phyloP scores from a whole-genome alignment of 768 basidiomycete species.

The Lyophyllum decastes region DNA sequence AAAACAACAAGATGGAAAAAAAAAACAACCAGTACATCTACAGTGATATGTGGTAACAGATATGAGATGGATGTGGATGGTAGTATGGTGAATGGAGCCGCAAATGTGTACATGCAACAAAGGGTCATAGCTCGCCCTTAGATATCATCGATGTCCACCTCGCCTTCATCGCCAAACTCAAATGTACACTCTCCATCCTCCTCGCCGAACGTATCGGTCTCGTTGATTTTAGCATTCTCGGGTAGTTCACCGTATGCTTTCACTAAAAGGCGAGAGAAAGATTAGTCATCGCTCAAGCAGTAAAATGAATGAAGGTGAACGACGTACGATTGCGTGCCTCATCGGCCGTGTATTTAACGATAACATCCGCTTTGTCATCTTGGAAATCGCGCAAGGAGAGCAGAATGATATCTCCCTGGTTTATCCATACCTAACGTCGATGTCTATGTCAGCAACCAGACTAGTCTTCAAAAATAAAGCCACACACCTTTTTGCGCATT shows the following conservation, averaged over 20 bases:
- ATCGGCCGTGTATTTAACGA: slow-evolving; percentile 97
- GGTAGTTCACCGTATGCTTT: slow-evolving; percentile 99
- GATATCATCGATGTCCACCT: slow-evolving; percentile 90
- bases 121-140: slow-evolving; percentile 34
- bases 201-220: slow-evolving; percentile 91
- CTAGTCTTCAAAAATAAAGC: not conserved
- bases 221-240: slow-evolving; percentile 95
- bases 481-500: slow-evolving; percentile 95
- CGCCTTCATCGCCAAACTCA: slow-evolving; percentile 88
- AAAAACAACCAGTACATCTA: slow-evolving; percentile 11
- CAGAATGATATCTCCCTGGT: slow-evolving; percentile 95
- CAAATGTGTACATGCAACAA: slow-evolving; percentile 9
- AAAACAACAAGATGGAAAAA: not conserved
- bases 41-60: slow-evolving; percentile 12
- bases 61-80: slow-evolving; percentile 5
- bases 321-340: slow-evolving; percentile 79
- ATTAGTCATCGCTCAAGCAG: not conserved
- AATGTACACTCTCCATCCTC: slow-evolving; percentile 89
- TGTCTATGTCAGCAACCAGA: slow-evolving; percentile 5
- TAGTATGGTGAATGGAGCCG: slow-evolving; percentile 7
- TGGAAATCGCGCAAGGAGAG: slow-evolving; percentile 98
- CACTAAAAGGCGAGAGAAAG: slow-evolving; percentile 44
- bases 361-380: slow-evolving; percentile 98
- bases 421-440: slow-evolving; percentile 93
- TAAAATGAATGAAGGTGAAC: not conserved